Base-by-base conservation (phyloP, 768 basidiomycete species). In the Hortiboletus flavorubellus region DNA sequence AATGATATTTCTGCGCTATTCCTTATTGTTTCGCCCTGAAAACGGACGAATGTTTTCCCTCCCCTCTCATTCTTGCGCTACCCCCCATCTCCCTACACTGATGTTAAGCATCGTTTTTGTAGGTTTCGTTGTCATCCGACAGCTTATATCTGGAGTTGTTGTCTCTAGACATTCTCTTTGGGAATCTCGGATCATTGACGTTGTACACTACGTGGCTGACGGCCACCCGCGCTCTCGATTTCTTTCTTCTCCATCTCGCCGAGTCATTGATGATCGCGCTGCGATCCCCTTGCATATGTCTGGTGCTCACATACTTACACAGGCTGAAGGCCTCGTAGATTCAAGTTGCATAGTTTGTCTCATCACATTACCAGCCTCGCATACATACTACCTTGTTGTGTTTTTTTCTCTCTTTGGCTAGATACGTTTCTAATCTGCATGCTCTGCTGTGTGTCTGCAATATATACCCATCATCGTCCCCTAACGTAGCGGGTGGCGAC, bases 281-380 rank as follows among this genome's bases (percentile, higher is more conserved):
- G 46, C 59, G 53, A 48, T 60, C 54, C 54, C 26, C 30, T 46
- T n/a, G 42, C 55, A 62, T 46, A 58, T 48, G 35, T 61, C 57
- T 55, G 40, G 54, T 56, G 56, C 61, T 64, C 34, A 56, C 62
- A 26, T 67, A 71, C 63, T 71, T 49, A 69, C 69, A 61, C 50
- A 40, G 70, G 70, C 70, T 73, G 44, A 71, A 73, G 70, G 70
- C 70, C 67, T 60, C 54, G 50, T 69, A 69, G 65, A 70, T 56
- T 43, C 62, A 56, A 56, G 39, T 54, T 57, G 49, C 60, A 68
- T 62, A 49, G 54, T 58, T 33, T 39, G 45, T 18, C 44, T 46
- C 59, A 44, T 49, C 60, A 53, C 56, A 58, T 62, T 59, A 68
- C 57, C 62, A 55, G 49, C 40, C 49, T 54, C 52, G 14, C 55